Evolutionary conservation across 768 basidiomycete species (phyloP), one percentile per base, ranked within the genome.

Genomic region (Kwoniella mangroviensis): DNA sequence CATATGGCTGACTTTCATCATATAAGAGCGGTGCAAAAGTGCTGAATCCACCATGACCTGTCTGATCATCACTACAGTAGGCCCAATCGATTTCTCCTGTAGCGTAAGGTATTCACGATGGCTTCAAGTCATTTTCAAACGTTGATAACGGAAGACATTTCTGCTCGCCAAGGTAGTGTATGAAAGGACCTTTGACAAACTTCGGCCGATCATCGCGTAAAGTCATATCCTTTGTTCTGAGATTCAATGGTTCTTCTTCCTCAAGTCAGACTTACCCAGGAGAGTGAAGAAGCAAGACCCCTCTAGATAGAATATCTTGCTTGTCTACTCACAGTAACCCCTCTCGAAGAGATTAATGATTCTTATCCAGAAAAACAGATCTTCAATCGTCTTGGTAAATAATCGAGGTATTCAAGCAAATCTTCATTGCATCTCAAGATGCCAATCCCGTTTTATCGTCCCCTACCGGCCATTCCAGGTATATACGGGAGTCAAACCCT

Each of bases 401-500:
- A 17, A 40, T 34, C 34, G 57, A 28, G 28, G 24, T 1, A 59
- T 4, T 4, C 41, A 21, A 40, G 6, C 15, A 26, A 45, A 63
- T 26, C 43, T 11, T 40, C n/a, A 17, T 15, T n/a, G 17, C 41
- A 6, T 15, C 22, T 40, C 9, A 67, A 21, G 28, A 79, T 79
- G 75, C 69, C 75, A n/a, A 76, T 79, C 55, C 75, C 71, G 42
- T 72, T 76, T 60, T 75, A 69, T 58, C 60, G 61, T 13, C 77
- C 75, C 26, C 21, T 41, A 22, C 67, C 69, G 0, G 73, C 75
- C 10, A 73, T 69, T 4, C 63, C 65, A 10, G 73, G 56, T 2
- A 68, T 70, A 12, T 76, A 75, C 60, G 52, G 65, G 10, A 69
- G 51, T 13, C 24, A 64, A n/a, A 43, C 64, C 2, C 41, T 79